Evolutionary conservation across 805 yeast genomes (phyloP).

Genomic region (Peterozyma xylosa): DNA sequence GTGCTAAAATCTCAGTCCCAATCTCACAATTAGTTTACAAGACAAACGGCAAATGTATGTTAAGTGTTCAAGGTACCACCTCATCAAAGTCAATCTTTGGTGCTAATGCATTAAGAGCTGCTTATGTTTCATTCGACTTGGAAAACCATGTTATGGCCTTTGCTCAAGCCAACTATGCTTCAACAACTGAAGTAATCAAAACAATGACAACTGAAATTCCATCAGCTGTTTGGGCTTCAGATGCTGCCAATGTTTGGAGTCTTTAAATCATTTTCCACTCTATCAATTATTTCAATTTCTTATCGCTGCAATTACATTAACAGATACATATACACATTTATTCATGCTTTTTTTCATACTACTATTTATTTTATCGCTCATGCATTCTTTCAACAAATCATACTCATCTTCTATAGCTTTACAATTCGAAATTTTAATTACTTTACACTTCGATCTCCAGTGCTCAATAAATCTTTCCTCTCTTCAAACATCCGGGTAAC

Average conservation of each 20-base stretch:
- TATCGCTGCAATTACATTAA: no score
- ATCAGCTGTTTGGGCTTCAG: conserved; percentile 19
- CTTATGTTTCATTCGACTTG: conserved; percentile 54
- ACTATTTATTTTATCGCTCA: no score
- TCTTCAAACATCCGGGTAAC: no score
- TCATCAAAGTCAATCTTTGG: conserved; percentile 34
- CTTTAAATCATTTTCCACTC: no score
- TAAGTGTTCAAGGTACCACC: conserved; percentile 1
- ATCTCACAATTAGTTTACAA: conserved; percentile 4
- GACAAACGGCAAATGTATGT: conserved; percentile 5
- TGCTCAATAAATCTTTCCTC: no score
- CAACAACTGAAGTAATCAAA: conserved; percentile 21
- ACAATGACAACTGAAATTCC: conserved; percentile 23
- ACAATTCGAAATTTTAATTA: no score
- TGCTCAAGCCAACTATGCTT: conserved; percentile 30
- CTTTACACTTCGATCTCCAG: no score
- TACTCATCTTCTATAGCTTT: no score
- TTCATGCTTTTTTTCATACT: no score
- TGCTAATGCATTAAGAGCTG: conserved; percentile 51
- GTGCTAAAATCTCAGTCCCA: conserved; percentile 1
- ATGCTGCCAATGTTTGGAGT: neutral
- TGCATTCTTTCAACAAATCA: no score
- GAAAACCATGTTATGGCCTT: conserved; percentile 46
- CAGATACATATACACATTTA: no score
- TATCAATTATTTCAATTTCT: no score